A percentile compares a stretch with the other conserved stretches of the same genome.
Conservation (phyloP, 768 basidiomycete genomes). For the Aureoboletus auriporus region DNA sequence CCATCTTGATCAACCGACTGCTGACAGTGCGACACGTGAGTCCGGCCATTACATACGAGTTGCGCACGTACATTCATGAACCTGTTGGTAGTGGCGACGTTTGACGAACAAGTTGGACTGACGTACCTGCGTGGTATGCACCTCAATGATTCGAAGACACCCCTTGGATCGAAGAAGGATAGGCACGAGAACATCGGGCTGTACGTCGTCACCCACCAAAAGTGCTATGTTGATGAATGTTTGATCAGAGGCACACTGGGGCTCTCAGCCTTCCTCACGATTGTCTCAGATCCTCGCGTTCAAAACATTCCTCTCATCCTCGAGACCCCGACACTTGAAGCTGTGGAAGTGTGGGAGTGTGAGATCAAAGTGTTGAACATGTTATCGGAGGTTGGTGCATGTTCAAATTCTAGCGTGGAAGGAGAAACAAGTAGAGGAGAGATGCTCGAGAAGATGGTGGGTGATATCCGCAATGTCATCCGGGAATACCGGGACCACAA, state of each 20-base stretch:
- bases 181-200: conserved; percentile 83
- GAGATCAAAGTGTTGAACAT: conserved; percentile 64
- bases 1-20: neutral
- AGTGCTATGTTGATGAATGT: neutral
- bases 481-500: conserved; percentile 11
- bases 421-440: neutral
- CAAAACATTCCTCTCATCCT: conserved; percentile 74
- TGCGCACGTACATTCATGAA: neutral
- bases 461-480: conserved; percentile 11
- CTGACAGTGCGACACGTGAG: conserved; percentile 24
- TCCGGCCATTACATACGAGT: neutral
- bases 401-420: neutral
- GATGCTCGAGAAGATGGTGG: conserved; percentile 8
- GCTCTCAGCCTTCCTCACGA: conserved; percentile 56
- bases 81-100: conserved; percentile 48
- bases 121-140: conserved; percentile 80
- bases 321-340: conserved; percentile 75
- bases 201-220: conserved; percentile 39
- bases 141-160: conserved; percentile 77
- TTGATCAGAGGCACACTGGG: conserved; percentile 60
- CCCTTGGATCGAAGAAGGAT: conserved; percentile 63
- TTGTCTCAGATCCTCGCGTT: conserved; percentile 65
- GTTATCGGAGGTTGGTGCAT: conserved; percentile 26
- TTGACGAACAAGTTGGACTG: conserved; percentile 67
- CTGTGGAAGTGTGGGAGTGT: conserved; percentile 62